Percentiles rank a stretch among this genome's conserved stretches.
Evolutionary conservation across 768 basidiomycete genomes (phyloP).

Genomic region (Coprinellus micaceus): DNA sequence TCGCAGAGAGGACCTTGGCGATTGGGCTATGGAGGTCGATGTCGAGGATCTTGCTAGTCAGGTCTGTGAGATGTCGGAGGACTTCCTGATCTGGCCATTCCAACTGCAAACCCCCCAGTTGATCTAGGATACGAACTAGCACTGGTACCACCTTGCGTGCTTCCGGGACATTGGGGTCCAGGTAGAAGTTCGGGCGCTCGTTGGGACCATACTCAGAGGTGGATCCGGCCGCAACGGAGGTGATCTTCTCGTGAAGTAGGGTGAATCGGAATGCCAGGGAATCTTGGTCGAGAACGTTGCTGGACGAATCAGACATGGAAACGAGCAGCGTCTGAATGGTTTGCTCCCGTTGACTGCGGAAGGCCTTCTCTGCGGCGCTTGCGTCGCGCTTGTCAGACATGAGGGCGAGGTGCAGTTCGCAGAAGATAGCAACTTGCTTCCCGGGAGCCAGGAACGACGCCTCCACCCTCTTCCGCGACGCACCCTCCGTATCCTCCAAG

Average conservation of each 20-base stretch:
- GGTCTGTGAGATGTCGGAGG: constrained; percentile 73
- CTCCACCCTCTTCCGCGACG: constrained; percentile 12
- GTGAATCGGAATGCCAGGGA: constrained; percentile 51
- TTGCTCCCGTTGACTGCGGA: constrained; percentile 25
- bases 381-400: constrained; percentile 18
- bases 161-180: constrained; percentile 71
- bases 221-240: constrained; percentile 12
- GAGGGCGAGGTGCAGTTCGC: constrained; percentile 47
- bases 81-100: constrained; percentile 99
- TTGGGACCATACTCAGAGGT: constrained; percentile 1
- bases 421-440: constrained; percentile 35
- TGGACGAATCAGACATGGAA: constrained; percentile 26
- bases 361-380: not conserved
- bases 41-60: constrained; percentile 61
- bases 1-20: constrained; percentile 73
- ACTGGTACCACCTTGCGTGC: constrained; percentile 55
- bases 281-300: constrained; percentile 45
- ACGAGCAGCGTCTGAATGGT: constrained; percentile 32
- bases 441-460: constrained; percentile 27
- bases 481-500: constrained; percentile 29
- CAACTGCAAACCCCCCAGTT: constrained; percentile 53
- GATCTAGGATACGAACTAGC: constrained; percentile 46
- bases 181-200: constrained; percentile 69
- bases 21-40: constrained; percentile 67
- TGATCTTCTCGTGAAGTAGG: constrained; percentile 37